Base-by-base conservation (phyloP, 1,284 basidiomycete species). In the Leccinum huronense region DNA sequence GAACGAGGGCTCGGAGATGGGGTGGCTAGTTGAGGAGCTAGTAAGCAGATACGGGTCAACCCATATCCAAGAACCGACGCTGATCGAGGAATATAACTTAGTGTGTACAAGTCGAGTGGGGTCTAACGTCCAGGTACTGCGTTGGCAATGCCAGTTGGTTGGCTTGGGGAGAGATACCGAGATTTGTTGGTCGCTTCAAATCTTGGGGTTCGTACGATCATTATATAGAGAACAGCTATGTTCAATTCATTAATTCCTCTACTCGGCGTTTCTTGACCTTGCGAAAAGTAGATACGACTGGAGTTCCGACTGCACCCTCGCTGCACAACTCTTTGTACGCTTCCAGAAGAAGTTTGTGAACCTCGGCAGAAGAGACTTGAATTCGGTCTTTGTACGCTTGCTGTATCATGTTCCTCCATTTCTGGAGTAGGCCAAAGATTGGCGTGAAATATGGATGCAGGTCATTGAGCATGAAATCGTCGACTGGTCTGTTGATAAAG, bases 1-100 rank as follows among this genome's bases (percentile, higher is more conserved):
- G 78, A 16, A 88, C 57, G 11, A 87, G 60, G 23, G 23, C 23
- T 27, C 23, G 23, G 23, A 27, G 23, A 27, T 27, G 23, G 23
- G 23, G 23, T 27, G 23, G 23, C 23, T 27, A 27, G 23, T 27
- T 27, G 23, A 27, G 23, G 23, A 27, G 23, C 23, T 27, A 27
- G 23, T 27, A 27, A 27, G 23, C 23, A 27, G 23, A 27, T 27
- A 27, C 23, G 23, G 23, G 23, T 27, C 23, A 27, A 27, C 23
- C 23, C 23, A 27, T 27, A 27, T 27, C 23, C 23, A 27, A 27
- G 23, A 27, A 27, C 23, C 23, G 23, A 27, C 23, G 23, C 23
- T 27, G 23, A 27, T 27, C 23, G 23, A 27, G 23, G 23, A 27
- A 27, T 27, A 27, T 27, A 27, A 27, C 23, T 27, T 27, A 27